phyloP scores from a whole-genome alignment of 2,329 filamentous ascomycete species.

The Myrmaecium sp. region DNA sequence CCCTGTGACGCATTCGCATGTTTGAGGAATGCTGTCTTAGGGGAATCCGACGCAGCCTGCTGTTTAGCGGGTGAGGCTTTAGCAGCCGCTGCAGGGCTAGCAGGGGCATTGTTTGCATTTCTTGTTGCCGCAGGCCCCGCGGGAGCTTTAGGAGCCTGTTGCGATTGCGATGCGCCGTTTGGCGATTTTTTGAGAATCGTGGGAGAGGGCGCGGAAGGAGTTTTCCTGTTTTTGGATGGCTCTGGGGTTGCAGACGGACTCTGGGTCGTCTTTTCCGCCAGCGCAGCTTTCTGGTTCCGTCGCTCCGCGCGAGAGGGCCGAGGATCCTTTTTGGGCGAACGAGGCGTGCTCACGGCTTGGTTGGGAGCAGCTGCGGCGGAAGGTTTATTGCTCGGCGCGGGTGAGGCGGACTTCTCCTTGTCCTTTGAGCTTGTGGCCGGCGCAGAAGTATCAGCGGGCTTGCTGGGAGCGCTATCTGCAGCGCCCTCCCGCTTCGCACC shows the following conservation, averaged over 20 bases:
- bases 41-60: conserved; percentile 16
- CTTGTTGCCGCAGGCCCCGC: conserved; percentile 2
- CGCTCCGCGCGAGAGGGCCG: conserved; percentile 21
- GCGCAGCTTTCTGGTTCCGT: conserved; percentile 19
- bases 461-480: conserved; percentile 8
- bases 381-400: no score
- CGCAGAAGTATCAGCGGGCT: conserved; percentile 11
- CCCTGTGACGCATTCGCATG: conserved; percentile 69
- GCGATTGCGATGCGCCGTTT: conserved; percentile 5
- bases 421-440: conserved; percentile 12
- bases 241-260: no score
- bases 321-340: conserved; percentile 18
- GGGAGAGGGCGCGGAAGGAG: no score
- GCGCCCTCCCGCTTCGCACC: conserved; percentile 20
- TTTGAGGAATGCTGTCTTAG: conserved; percentile 40
- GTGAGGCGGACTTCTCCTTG: conserved; percentile 11
- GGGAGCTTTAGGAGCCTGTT: conserved; percentile 2
- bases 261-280: conserved; percentile 17
- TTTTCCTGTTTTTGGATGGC: no score
- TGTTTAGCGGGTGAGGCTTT: conserved; percentile 14
- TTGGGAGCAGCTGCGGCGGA: no score
- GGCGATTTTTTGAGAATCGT: conserved; percentile 23
- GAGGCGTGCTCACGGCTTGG: conserved; percentile 4
- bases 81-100: conserved; percentile 11
- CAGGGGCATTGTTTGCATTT: no score